Conservation (phyloP, 345 rosid genomes). For the Aquilaria yunnanensis region DNA sequence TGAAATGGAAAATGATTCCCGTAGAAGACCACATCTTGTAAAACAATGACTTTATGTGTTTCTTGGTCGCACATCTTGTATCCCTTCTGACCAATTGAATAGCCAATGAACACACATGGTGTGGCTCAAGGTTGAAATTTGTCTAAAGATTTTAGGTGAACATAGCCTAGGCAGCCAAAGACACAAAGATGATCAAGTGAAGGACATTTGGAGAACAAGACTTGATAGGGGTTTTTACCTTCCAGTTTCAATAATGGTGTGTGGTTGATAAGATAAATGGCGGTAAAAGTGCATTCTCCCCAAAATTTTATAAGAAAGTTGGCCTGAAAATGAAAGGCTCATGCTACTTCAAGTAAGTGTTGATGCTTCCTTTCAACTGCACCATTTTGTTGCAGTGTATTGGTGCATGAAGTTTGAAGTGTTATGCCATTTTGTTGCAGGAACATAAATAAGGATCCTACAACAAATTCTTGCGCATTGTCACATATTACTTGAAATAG, state of each 20-base stretch:
- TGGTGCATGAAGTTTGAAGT: neutral
- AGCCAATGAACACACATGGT: slow-evolving; percentile 4
- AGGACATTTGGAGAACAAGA: neutral
- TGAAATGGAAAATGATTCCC: neutral
- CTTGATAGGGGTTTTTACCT: neutral
- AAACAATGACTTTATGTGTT: neutral
- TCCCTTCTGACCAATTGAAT: neutral
- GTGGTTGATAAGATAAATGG: neutral
- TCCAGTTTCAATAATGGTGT: neutral
- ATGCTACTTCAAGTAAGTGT: neutral
- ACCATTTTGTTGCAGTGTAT: neutral
- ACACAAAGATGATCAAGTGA: neutral
- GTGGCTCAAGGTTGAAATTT: neutral
- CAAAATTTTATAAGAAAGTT: neutral
- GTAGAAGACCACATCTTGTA: neutral
- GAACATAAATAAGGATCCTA: neutral
- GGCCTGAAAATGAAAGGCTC: neutral
- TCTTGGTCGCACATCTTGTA: slow-evolving; percentile 1
- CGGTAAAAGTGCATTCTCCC: neutral
- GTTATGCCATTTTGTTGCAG: neutral
- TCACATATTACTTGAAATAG: neutral
- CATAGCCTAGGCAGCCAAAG: neutral
- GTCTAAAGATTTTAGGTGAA: neutral
- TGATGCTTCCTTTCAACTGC: neutral
- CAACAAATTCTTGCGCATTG: neutral